Evolutionary conservation across 2,329 filamentous ascomycete species (phyloP), one percentile per base, ranked within the genome.

Genomic region (Mycogone perniciosa): DNA sequence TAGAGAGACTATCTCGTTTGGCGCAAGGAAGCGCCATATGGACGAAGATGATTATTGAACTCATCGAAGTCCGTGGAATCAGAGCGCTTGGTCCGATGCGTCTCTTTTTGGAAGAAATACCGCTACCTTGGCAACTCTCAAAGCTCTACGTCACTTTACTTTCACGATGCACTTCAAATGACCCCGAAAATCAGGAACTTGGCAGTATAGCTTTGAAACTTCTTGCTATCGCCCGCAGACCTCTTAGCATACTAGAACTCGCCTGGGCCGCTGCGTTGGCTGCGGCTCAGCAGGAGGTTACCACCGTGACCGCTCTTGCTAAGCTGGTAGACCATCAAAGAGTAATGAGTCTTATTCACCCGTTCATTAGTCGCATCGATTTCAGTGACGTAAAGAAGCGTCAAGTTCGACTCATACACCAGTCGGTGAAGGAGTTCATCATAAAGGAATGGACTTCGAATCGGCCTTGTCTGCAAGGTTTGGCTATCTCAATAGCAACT

Each of bases 211-310:
- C 57, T 10, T 50, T 60, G 41, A 48, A 60, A 41, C 29, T 66
- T 48, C 59, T 66, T 7, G 58, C 59, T 40, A 50, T 53, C 43
- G 37, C 54, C 40, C 57, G 56, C 52, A 61, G 63, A 56, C 58
- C 62, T 31, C 54, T 65, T 4, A 64, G 62, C 50, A 63, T 65
- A 13, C 46, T 62, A 4, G 63, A 66, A 50, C 59, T 66, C 20
- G 54, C 57, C 11, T 65, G 62, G 62, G 64, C 64, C 6, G 56
- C 56, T 33, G 53, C 58, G 26, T 54, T 65, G 48, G 57, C 44
- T 34, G 39, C 46, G 2, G 13, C 56, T 30, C 7, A 11, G 33
- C 33, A 11, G 33, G 33, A 35, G 33, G 33, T 63, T 42, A 60
- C 56, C 27, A 61, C 57, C 9, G 54, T 64, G 29, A 48, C 59